phyloP scores from a whole-genome alignment of 805 yeast genomes.

The Zygosaccharomyces rouxii region DNA sequence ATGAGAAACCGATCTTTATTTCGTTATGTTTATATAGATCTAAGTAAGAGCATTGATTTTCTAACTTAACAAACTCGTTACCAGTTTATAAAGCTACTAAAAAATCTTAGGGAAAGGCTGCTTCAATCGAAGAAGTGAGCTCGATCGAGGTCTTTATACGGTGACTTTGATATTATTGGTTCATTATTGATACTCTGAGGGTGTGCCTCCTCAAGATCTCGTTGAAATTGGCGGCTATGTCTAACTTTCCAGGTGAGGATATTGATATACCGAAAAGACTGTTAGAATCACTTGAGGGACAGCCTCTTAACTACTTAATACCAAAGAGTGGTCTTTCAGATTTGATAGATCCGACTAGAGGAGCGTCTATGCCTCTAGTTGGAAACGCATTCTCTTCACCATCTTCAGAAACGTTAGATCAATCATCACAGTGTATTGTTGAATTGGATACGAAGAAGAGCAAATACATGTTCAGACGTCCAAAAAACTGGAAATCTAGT shows the following conservation, averaged over 20 bases:
- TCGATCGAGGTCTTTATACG: background rate
- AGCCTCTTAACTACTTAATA: conserved; percentile 28
- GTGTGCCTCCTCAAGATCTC: background rate
- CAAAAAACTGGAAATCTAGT: conserved; percentile 5
- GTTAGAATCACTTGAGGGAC: conserved; percentile 23
- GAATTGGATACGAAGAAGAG: conserved; percentile 5
- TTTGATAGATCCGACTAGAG: conserved; percentile 15
- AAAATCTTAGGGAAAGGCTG: background rate
- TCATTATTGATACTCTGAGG: background rate
- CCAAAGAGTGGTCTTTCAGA: conserved; percentile 28
- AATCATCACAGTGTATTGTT: conserved; percentile 6
- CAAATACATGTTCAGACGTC: conserved; percentile 20
- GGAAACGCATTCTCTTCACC: conserved; percentile 9
- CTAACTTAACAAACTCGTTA: background rate
- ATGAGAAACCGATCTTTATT: background rate
- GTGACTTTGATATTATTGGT: background rate
- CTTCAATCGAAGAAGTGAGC: background rate
- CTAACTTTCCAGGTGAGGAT: conserved; percentile 30
- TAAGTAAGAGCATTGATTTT: background rate
- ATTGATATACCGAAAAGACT: conserved; percentile 26
- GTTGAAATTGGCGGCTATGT: conserved; percentile 29
- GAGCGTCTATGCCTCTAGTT: conserved; percentile 6
- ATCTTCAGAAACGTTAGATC: conserved; percentile 1
- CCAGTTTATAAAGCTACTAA: background rate
- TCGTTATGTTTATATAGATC: background rate